These are phyloP conservation scores for Mangifera indica DNA, from an alignment of 345 rosid species.

Conservation along the genomic window DNA sequence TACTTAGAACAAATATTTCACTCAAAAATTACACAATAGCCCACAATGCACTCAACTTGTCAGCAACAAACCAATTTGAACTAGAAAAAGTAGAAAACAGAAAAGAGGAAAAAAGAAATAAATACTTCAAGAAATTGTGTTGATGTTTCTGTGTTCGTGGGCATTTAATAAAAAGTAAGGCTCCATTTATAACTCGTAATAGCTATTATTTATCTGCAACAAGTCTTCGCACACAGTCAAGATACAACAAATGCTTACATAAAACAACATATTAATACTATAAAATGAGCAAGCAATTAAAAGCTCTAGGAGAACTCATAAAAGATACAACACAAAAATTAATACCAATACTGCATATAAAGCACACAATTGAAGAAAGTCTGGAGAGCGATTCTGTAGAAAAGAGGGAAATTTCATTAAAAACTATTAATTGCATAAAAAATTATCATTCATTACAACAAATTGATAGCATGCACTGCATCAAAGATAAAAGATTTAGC, in stretches of 20 bases:
- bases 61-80: not conserved
- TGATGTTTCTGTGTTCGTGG: not conserved
- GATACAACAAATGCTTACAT: not conserved
- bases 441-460: conserved; percentile 4
- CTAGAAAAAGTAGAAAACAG: too few relatives aligned
- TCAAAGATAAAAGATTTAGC: not conserved
- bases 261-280: not conserved
- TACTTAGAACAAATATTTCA: too few relatives aligned
- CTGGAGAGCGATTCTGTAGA: conserved; percentile 93
- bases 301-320: conserved; percentile 5
- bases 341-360: conserved; percentile 96
- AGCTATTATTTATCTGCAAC: not conserved
- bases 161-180: not conserved
- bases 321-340: conserved; percentile 9
- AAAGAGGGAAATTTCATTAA: conserved; percentile 25
- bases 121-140: not conserved
- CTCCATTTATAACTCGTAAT: not conserved
- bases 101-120: too few relatives aligned
- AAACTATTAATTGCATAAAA: conserved; percentile 1
- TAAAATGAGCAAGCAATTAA: not conserved
- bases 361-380: conserved; percentile 80
- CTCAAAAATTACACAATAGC: too few relatives aligned
- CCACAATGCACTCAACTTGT: not conserved
- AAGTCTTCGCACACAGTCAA: not conserved
- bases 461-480: not conserved